Evolutionary conservation across 306 rosid species (phyloP).

Genomic region (Echinosophora koreensis): DNA sequence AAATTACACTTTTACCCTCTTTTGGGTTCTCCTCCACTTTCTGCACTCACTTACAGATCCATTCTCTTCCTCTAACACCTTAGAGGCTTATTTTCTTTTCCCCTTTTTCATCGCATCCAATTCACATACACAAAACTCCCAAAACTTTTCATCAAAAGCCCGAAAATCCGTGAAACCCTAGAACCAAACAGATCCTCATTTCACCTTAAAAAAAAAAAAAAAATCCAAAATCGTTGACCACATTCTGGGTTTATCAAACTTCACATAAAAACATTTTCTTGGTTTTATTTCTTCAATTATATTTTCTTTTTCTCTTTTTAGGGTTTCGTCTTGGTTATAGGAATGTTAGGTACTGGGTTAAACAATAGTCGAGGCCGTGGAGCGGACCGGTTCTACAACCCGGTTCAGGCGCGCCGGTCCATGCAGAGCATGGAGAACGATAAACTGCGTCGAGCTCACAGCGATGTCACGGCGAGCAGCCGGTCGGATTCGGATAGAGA

Average conservation of each 20-base stretch:
- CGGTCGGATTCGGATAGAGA: constrained; percentile 8
- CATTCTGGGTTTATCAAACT: constrained; percentile 29
- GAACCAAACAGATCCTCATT: constrained; percentile 25
- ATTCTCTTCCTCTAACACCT: constrained; percentile 33
- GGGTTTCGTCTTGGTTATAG: neutral
- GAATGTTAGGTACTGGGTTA: constrained; percentile 67
- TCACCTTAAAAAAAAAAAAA: neutral
- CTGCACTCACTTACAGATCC: constrained; percentile 48
- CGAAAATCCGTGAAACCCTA: neutral
- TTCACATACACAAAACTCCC: neutral
- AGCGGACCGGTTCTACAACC: constrained; percentile 65
- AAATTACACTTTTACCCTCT: constrained; percentile 47
- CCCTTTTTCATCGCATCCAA: constrained; percentile 34
- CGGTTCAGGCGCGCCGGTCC: constrained; percentile 54
- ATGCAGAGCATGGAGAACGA: constrained; percentile 53
- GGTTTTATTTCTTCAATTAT: neutral
- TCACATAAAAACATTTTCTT: neutral
- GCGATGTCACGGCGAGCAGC: constrained; percentile 51
- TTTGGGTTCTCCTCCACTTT: neutral
- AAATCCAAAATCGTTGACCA: constrained; percentile 51
- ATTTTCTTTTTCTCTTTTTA: neutral
- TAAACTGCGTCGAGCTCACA: constrained; percentile 54
- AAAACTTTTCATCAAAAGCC: neutral
- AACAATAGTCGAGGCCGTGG: constrained; percentile 56
- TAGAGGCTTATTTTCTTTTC: neutral